Evolutionary conservation across 73 alveolate species (phyloP), one percentile per base, ranked within the genome.

Genomic region (Stentor roeselii): DNA sequence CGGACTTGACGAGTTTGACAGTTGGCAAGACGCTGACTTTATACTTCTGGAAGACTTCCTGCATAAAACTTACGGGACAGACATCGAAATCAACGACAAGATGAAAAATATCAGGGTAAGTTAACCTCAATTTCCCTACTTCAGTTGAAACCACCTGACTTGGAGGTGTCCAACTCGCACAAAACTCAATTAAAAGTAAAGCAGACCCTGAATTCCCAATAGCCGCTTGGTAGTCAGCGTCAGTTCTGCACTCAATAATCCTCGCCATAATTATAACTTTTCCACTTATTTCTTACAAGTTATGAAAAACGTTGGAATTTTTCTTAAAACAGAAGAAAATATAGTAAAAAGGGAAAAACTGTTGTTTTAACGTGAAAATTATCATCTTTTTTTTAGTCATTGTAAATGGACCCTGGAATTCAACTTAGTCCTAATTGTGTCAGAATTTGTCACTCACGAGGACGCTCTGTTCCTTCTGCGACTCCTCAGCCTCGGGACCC

Each of bases 21-120:
- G 42, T 27, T 36, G 80, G 80, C 41, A 67, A 21, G 80, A 67
- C 34, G 37, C 34, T 67, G n/a, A 67, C 80, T 30, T 36, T 27
- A 40, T 67, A 67, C 37, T 67, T 67, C 11, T 67, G n/a, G 41
- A 67, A 67, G 80, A 67, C 80, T 21, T 21, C 41, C 80, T 67
- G 34, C 0, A 1, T 67, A 67, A 32, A 32, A 30, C 21, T 67
- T 34, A 67, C 80, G 2, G 37, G 41, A 34, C 80, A 67, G 37
- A 11, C 14, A 32, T 21, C 80, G 80, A 67, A 32, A 67, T 67
- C 34, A 34, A 21, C n/a, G 21, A 36, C 27, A 2, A 67, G n/a
- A 32, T 76, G 74, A 31, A 76, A 78, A 21, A 39, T 31, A 27
- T 76, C 84, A 76, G 74, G 74, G 84, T n/a, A 39, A 37, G 78